Evolutionary conservation across 1,284 basidiomycete genomes (phyloP), one percentile per base, ranked within the genome.

Genomic region (Ceratobasidium sp.): DNA sequence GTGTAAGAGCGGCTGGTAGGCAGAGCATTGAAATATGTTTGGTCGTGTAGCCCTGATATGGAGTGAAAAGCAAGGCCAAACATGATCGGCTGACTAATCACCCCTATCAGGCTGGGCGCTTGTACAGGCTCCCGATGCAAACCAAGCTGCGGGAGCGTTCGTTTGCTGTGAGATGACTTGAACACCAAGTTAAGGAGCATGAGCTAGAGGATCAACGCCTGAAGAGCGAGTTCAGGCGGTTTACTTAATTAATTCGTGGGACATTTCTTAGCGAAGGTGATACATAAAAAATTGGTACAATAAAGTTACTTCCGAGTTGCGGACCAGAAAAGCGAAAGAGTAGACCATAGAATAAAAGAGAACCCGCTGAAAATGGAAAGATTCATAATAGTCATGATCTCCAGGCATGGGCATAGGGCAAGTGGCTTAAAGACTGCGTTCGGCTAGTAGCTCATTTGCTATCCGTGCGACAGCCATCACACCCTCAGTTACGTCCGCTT

Each of bases 381-480:
- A 51, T 28, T 12, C 64, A 33, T 67, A 20, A n/a, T 15, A 40
- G 20, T 67, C 64, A 33, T 49, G 9, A 67, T 33, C 18, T 15
- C 20, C 7, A n/a, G n/a, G n/a, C 46, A 9, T 18, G 18, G 18
- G 46, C 46, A 60, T 28, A 60, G 58, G n/a, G n/a, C 18, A 20
- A 26, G 39, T 72, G 3, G 28, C 15, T 63, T 56, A 60, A 5
- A 75, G 53, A 28, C 53, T 75, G 44, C 71, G 71, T 20, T 76
- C 78, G 23, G 63, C 49, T 12, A 79, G 23, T 26, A 79, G 28
- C 26, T 79, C 78, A 33, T 79, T 79, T 6, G 64, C 61, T 12
- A 66, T 66, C 15, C 78, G 78, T 13, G 71, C 71, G 0, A 79
- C 78, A 23, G 78, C 71, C 51, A 56, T 68, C 15, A 79, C 78